phyloP scores from a whole-genome alignment of 805 yeast species.

The Starmerella potacharoeniae region DNA sequence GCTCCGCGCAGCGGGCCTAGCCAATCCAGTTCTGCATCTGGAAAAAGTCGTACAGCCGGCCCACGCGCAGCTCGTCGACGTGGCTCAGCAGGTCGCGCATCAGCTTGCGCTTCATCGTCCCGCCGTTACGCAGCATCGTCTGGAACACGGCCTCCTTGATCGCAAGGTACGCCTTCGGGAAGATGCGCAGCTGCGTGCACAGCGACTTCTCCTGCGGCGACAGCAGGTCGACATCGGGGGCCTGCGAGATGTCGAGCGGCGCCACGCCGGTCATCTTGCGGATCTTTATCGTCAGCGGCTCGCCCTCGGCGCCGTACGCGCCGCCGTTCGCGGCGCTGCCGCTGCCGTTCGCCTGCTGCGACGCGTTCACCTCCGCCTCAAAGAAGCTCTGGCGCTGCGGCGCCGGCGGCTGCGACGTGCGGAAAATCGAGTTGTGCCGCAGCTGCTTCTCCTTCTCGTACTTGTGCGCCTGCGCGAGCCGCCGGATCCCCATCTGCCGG shows the following conservation, averaged over 20 bases:
- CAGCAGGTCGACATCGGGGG: constrained; percentile 71
- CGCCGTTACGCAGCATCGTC: constrained; percentile 77
- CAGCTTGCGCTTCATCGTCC: constrained; percentile 65
- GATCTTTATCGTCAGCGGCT: constrained; percentile 22
- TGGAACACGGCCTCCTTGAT: constrained; percentile 82
- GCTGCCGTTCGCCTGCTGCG: constrained; percentile 5
- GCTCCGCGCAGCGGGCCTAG: not conserved
- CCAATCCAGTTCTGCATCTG: constrained; percentile 77
- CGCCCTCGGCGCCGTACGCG: constrained; percentile 10
- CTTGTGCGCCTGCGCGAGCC: constrained; percentile 67
- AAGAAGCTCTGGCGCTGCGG: constrained; percentile 17
- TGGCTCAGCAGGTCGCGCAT: constrained; percentile 67
- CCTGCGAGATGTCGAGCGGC: constrained; percentile 38
- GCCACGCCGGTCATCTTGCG: constrained; percentile 26
- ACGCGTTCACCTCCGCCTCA: constrained; percentile 13
- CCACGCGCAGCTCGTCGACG: constrained; percentile 77
- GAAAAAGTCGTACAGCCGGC: constrained; percentile 84
- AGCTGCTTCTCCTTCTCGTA: constrained; percentile 80
- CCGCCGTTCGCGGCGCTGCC: constrained; percentile 7
- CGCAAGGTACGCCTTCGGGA: constrained; percentile 90
- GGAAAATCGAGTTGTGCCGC: constrained; percentile 40
- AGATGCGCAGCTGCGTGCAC: constrained; percentile 70
- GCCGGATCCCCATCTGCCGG: constrained; percentile 80
- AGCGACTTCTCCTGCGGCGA: constrained; percentile 80
- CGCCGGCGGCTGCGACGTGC: constrained; percentile 18